phyloP scores from a whole-genome alignment of 83 land plant species.

The Thuja plicata region DNA sequence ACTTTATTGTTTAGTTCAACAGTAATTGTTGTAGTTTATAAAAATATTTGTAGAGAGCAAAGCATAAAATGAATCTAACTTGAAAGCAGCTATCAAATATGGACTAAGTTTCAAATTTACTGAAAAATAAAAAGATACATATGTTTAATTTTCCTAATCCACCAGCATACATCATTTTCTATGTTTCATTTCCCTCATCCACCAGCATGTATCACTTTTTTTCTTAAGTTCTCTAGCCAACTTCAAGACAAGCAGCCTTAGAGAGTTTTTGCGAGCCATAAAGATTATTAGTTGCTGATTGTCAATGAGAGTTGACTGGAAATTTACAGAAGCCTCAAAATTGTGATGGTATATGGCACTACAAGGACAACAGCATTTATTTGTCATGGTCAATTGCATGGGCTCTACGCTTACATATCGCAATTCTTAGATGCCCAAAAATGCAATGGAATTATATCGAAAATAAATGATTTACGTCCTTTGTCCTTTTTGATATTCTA shows the following conservation, averaged over 20 bases:
- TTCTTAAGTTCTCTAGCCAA: not conserved
- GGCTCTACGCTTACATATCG: not conserved
- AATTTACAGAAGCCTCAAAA: not conserved
- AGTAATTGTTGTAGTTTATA: not conserved
- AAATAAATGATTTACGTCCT: not conserved
- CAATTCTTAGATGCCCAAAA: not conserved
- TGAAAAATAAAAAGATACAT: not conserved
- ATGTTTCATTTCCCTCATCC: not conserved
- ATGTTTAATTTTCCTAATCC: not conserved
- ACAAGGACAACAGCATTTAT: not conserved
- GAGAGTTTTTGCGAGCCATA: not conserved
- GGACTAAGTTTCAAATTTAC: not conserved
- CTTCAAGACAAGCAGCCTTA: not conserved
- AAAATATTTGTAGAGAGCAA: not conserved
- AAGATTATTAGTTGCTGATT: not conserved
- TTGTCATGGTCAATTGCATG: not conserved
- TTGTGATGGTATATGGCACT: too few relatives aligned
- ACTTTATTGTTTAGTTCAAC: not conserved
- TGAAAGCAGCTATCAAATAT: not conserved
- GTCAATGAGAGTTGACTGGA: not conserved
- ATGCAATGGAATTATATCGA: not conserved
- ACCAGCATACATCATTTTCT: not conserved
- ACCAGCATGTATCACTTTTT: not conserved
- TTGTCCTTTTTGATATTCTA: constrained; percentile 10
- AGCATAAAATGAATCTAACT: not conserved